Conservation (phyloP, 1,284 basidiomycete genomes). For the Cerrena zonata region DNA sequence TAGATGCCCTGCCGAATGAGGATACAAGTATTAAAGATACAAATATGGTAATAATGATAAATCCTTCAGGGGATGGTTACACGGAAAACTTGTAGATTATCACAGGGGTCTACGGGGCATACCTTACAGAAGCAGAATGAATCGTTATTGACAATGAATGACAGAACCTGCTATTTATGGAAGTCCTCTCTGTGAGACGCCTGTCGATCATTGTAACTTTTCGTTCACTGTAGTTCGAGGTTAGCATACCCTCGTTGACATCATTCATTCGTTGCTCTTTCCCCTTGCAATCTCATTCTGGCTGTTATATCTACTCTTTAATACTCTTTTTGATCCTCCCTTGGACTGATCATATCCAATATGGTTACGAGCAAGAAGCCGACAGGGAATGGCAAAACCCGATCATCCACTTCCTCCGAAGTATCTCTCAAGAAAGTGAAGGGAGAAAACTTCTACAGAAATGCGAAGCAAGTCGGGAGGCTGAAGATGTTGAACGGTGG, state of each 20-base stretch:
- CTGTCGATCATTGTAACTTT: neutral
- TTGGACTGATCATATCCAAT: conserved; percentile 10
- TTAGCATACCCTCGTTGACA: too few relatives aligned
- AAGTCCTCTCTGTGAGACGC: neutral
- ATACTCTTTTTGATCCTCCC: conserved; percentile 2
- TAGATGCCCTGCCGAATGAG: too few relatives aligned
- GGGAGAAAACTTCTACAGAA: conserved; percentile 89
- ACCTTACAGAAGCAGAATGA: too few relatives aligned
- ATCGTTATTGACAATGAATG: too few relatives aligned
- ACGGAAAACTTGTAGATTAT: too few relatives aligned
- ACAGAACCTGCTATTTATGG: neutral
- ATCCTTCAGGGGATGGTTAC: too few relatives aligned
- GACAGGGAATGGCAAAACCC: conserved; percentile 41
- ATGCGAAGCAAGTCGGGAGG: conserved; percentile 78
- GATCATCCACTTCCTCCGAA: conserved; percentile 46
- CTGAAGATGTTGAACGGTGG: conserved; percentile 90
- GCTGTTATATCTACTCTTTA: too few relatives aligned
- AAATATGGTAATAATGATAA: too few relatives aligned
- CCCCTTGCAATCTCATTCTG: too few relatives aligned
- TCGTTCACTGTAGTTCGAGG: neutral
- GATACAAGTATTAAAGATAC: too few relatives aligned
- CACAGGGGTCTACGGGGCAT: too few relatives aligned
- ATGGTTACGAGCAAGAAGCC: conserved; percentile 55
- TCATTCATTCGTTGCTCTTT: neutral
- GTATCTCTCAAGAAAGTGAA: conserved; percentile 69